Evolutionary conservation across 2,329 filamentous ascomycete genomes (phyloP).

Genomic region (Neophaeococcomyces mojaviensis): DNA sequence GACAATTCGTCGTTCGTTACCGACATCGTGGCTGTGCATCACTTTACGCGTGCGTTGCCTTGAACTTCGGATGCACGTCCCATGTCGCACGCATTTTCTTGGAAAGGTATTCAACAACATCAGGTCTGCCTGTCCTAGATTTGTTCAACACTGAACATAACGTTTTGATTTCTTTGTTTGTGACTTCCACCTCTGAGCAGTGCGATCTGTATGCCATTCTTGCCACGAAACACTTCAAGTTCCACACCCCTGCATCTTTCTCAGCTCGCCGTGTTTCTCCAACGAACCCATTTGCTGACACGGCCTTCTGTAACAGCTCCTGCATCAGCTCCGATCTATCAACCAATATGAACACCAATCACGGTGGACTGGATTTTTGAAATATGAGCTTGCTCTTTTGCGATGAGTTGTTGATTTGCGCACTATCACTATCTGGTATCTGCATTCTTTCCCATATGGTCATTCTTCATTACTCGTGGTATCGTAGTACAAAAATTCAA

Average conservation of each 20-base stretch:
- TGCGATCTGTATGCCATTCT: not conserved
- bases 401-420: too few relatives aligned
- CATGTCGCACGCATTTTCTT: too few relatives aligned
- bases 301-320: not conserved
- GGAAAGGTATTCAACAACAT: too few relatives aligned
- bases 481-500: not conserved
- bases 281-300: not conserved
- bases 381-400: not conserved
- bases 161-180: too few relatives aligned
- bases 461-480: conserved; percentile 1
- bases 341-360: not conserved
- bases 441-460: not conserved
- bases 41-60: too few relatives aligned
- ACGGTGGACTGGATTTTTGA: not conserved
- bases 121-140: too few relatives aligned
- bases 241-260: conserved; percentile 2
- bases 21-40: too few relatives aligned
- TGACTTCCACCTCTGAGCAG: too few relatives aligned
- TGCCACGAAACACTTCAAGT: not conserved
- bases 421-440: too few relatives aligned
- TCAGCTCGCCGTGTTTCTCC: not conserved
- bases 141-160: too few relatives aligned
- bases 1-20: too few relatives aligned
- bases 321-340: not conserved
- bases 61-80: too few relatives aligned